Percentiles rank a stretch among this genome's conserved stretches.
These are phyloP conservation scores for Candida nanaspora DNA, from an alignment of 805 yeast genomes.

Conservation along the genomic window DNA sequence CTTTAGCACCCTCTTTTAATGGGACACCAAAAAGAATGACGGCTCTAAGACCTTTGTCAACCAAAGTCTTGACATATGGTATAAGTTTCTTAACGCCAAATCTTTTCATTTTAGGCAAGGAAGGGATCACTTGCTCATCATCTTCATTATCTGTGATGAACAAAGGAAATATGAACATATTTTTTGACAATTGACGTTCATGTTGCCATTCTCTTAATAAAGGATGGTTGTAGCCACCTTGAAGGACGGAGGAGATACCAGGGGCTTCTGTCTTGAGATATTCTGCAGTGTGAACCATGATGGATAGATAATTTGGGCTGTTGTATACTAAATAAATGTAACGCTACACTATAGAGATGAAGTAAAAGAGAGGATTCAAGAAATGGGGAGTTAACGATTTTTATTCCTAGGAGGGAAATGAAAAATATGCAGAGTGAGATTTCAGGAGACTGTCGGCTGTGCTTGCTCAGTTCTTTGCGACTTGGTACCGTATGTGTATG, in stretches of 20 bases:
- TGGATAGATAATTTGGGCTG: not conserved
- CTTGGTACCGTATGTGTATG: not conserved
- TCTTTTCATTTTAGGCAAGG: slow-evolving; percentile 84
- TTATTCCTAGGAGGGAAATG: not conserved
- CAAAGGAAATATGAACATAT: slow-evolving; percentile 88
- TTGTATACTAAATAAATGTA: not conserved
- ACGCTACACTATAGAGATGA: not conserved
- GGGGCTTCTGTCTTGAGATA: slow-evolving; percentile 54
- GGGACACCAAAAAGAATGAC: slow-evolving; percentile 94
- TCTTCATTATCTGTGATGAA: slow-evolving; percentile 78
- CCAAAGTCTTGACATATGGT: slow-evolving; percentile 62
- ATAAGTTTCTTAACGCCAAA: slow-evolving; percentile 75
- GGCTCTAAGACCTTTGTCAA: slow-evolving; percentile 74
- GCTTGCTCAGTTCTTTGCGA: too few species aligned
- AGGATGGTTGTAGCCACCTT: slow-evolving; percentile 94
- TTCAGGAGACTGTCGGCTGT: not conserved
- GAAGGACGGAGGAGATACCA: slow-evolving; percentile 66
- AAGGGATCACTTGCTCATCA: slow-evolving; percentile 65
- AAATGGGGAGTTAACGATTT: not conserved
- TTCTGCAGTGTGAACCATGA: slow-evolving; percentile 54
- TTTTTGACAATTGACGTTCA: slow-evolving; percentile 75
- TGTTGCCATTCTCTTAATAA: slow-evolving; percentile 86
- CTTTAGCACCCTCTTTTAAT: slow-evolving; percentile 66
- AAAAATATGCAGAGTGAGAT: not conserved
- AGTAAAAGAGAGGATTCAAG: not conserved